A percentile compares a stretch with the other conserved stretches of the same genome.
Evolutionary conservation across 805 yeast genomes (phyloP).

Genomic region (Hanseniaspora mollemarum): DNA sequence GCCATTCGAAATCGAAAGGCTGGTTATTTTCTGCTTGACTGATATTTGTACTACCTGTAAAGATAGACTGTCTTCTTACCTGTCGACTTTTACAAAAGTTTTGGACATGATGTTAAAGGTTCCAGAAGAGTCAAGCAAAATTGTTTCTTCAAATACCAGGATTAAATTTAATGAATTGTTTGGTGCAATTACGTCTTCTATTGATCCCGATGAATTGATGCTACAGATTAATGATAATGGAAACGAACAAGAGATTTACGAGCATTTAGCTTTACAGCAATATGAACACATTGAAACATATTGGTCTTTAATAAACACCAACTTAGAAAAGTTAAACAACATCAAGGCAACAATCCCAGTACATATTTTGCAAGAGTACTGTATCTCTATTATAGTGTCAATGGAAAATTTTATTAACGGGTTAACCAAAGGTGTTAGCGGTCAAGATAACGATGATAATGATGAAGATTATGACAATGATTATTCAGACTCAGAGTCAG

Average conservation of each 20-base stretch:
- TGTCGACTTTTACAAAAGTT: constrained; percentile 23
- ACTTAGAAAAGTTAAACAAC: background rate
- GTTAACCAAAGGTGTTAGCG: background rate
- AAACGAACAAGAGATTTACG: background rate
- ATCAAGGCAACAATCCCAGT: background rate
- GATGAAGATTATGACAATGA: background rate
- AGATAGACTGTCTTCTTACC: constrained; percentile 22
- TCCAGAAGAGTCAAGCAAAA: constrained; percentile 21
- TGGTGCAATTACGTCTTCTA: constrained; percentile 6
- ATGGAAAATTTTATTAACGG: constrained; percentile 11
- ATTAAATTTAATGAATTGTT: constrained; percentile 19
- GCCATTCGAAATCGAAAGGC: constrained; percentile 25
- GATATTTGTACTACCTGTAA: constrained; percentile 27
- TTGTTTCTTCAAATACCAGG: constrained; percentile 24
- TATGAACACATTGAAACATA: constrained; percentile 2
- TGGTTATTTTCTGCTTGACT: constrained; percentile 25
- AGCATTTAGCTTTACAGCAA: background rate
- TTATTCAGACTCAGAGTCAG: background rate
- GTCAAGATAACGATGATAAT: background rate
- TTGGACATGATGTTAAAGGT: constrained; percentile 29
- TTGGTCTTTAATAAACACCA: constrained; percentile 9
- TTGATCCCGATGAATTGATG: background rate
- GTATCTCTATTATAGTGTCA: constrained; percentile 13
- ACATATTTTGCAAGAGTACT: background rate
- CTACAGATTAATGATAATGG: background rate